Percentiles rank a stretch among this genome's conserved stretches.
Conservation (phyloP, 148 eudicot species). For the Camellia granthamiana region DNA sequence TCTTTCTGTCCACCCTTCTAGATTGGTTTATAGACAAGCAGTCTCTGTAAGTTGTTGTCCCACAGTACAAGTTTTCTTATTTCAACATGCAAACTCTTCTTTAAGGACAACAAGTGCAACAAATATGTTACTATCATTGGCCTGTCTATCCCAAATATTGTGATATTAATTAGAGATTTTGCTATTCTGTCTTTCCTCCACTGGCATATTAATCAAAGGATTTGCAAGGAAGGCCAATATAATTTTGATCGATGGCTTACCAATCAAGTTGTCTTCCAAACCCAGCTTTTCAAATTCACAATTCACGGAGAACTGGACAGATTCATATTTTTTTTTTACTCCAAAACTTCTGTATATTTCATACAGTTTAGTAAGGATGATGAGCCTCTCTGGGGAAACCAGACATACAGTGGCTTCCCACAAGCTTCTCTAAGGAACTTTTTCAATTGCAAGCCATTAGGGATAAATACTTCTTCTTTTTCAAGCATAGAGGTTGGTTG, state of each 20-base stretch:
- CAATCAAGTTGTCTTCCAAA: not conserved
- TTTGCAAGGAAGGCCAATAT: slow-evolving; percentile 13
- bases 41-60: slow-evolving; percentile 8
- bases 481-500: not conserved
- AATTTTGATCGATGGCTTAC: slow-evolving; percentile 15
- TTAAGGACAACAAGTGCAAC: slow-evolving; percentile 5
- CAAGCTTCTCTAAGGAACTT: slow-evolving; percentile 5
- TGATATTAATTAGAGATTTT: not conserved
- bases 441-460: slow-evolving; percentile 11
- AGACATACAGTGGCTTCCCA: slow-evolving; percentile 4
- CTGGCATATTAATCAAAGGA: slow-evolving; percentile 8
- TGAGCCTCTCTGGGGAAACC: slow-evolving; percentile 12
- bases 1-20: not conserved
- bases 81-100: not conserved
- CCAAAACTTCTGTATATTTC: slow-evolving; percentile 11
- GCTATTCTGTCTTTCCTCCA: slow-evolving; percentile 12
- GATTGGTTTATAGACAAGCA: slow-evolving; percentile 16
- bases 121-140: not conserved
- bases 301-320: slow-evolving; percentile 7
- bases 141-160: slow-evolving; percentile 3
- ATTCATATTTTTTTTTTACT: slow-evolving; percentile 11
- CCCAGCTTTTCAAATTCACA: slow-evolving; percentile 10
- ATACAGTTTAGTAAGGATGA: slow-evolving; percentile 8
- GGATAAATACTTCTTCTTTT: slow-evolving; percentile 11
- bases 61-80: slow-evolving; percentile 9